Percentiles rank a stretch among this genome's conserved stretches.
These are phyloP conservation scores for Fistulifera pelliculosa DNA, from an alignment of 108 stramenopile genomes.

Conservation along the genomic window DNA sequence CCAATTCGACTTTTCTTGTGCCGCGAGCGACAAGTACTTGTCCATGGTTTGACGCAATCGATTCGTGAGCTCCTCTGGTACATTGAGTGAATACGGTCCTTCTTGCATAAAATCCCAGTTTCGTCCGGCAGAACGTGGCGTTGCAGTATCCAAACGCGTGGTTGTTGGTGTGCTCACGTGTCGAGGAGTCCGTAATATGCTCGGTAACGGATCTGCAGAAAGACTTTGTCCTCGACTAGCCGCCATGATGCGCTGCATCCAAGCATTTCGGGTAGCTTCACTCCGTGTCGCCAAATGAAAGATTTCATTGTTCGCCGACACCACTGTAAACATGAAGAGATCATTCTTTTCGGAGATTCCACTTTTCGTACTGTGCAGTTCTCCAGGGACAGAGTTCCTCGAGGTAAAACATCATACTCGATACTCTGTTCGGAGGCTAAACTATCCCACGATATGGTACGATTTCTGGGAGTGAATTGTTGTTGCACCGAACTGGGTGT, in stretches of 20 bases:
- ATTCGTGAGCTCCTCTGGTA: too few relatives aligned
- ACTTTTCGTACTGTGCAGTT: slow-evolving; percentile 26
- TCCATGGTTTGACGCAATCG: too few relatives aligned
- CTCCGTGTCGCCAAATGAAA: slow-evolving; percentile 27
- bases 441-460: slow-evolving; percentile 12
- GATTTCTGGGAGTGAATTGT: slow-evolving; percentile 7
- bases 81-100: too few relatives aligned
- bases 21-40: too few relatives aligned
- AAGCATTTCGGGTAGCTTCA: slow-evolving; percentile 15
- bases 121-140: too few relatives aligned
- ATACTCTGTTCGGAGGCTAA: slow-evolving; percentile 16
- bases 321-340: slow-evolving; percentile 30
- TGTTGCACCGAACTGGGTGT: neutral
- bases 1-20: too few relatives aligned
- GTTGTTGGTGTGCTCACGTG: too few relatives aligned
- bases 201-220: too few relatives aligned
- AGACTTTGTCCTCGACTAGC: too few relatives aligned
- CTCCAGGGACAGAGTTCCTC: slow-evolving; percentile 39
- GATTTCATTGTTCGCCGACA: neutral
- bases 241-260: slow-evolving; percentile 15
- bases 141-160: too few relatives aligned
- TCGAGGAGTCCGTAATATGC: too few relatives aligned
- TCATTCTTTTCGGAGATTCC: slow-evolving; percentile 17
- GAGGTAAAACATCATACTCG: slow-evolving; percentile 39
- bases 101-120: too few relatives aligned